Evolutionary conservation across 257 asterid species (phyloP).

Genomic region (Petrea volubilis): DNA sequence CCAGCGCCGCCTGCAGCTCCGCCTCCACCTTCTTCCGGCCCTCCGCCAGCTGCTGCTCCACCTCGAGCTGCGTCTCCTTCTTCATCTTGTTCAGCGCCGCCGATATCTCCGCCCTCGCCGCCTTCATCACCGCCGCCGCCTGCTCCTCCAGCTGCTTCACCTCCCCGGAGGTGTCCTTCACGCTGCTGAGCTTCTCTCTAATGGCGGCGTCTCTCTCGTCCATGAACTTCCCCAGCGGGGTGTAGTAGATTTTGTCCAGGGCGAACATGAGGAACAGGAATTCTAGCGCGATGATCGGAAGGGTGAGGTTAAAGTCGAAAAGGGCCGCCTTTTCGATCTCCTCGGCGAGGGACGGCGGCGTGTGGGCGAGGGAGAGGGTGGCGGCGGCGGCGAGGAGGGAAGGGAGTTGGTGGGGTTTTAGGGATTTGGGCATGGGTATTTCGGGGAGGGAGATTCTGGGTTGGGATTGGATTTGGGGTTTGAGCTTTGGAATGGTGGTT

Average conservation of each 20-base stretch:
- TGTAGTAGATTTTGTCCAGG: constrained; percentile 80
- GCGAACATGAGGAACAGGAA: constrained; percentile 89
- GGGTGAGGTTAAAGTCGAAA: constrained; percentile 86
- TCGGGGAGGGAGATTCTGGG: constrained; percentile 46
- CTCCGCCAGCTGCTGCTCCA: constrained; percentile 74
- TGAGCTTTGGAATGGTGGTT: constrained; percentile 48
- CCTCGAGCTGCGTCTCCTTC: constrained; percentile 88
- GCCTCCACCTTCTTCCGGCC: constrained; percentile 85
- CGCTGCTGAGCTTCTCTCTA: constrained; percentile 70
- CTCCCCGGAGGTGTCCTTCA: constrained; percentile 83
- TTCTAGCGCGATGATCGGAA: constrained; percentile 74
- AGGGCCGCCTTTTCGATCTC: constrained; percentile 78
- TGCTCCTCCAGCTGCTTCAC: constrained; percentile 87
- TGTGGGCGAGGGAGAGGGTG: constrained; percentile 52
- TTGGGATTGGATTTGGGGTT: constrained; percentile 32
- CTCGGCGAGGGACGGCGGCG: constrained; percentile 81
- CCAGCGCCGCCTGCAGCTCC: constrained; percentile 83
- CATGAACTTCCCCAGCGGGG: constrained; percentile 89
- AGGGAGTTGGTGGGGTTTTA: constrained; percentile 43
- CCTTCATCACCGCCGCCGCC: constrained; percentile 77
- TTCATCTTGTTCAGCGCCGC: constrained; percentile 91
- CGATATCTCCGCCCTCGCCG: constrained; percentile 92
- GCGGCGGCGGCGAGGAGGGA: constrained; percentile 66
- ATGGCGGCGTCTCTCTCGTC: constrained; percentile 84
- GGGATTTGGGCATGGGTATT: constrained; percentile 40